Conservation (phyloP, 495 filamentous ascomycete genomes). For the Penicillium paxilli region DNA sequence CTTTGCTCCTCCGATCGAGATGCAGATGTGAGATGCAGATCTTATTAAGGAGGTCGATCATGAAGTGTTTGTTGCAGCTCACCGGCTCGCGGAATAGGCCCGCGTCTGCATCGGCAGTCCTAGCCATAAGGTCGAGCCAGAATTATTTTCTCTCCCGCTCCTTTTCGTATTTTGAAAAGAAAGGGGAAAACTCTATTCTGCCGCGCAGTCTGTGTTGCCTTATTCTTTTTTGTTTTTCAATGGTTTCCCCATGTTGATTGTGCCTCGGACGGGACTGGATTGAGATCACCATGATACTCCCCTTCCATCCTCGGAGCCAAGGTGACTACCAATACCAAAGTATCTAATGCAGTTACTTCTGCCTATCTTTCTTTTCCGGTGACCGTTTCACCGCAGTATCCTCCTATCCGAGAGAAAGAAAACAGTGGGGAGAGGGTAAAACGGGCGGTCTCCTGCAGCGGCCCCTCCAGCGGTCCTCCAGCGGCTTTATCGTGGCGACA, state of each 20-base stretch:
- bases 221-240: background rate
- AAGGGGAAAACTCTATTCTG: background rate
- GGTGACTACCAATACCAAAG: constrained; percentile 7
- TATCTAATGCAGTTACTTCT: constrained; percentile 5
- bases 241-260: background rate
- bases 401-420: background rate
- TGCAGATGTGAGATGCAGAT: background rate
- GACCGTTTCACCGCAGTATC: constrained; percentile 37
- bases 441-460: constrained; percentile 44
- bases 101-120: constrained; percentile 13
- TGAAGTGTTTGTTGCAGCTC: constrained; percentile 22
- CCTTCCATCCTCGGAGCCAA: constrained; percentile 5
- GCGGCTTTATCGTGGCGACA: constrained; percentile 12
- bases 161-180: background rate
- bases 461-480: constrained; percentile 31
- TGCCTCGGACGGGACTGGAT: constrained; percentile 1
- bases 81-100: constrained; percentile 6
- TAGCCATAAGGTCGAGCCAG: constrained; percentile 9
- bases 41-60: constrained; percentile 11
- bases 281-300: constrained; percentile 10
- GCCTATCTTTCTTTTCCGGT: constrained; percentile 8
- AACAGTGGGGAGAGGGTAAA: constrained; percentile 29
- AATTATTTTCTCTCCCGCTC: background rate
- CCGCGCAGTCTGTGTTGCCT: background rate
- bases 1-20: background rate